Percentiles rank a stretch among this genome's conserved stretches.
phyloP scores from a whole-genome alignment of 2,329 filamentous ascomycete species.

The Didymella pinodella region DNA sequence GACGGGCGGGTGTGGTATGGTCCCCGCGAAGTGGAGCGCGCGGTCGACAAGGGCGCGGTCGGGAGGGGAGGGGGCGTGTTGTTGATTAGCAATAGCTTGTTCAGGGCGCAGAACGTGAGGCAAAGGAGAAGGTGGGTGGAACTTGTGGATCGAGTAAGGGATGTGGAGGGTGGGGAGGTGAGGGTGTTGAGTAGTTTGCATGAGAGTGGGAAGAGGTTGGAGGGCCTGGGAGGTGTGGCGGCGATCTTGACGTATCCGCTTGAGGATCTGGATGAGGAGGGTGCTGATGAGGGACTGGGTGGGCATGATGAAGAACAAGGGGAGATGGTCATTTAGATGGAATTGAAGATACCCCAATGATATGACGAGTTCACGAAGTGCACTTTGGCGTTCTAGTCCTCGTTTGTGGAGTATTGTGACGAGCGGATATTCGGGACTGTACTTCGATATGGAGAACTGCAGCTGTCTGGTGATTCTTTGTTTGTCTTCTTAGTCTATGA shows the following conservation, averaged over 20 bases:
- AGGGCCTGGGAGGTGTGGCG: conserved; percentile 85
- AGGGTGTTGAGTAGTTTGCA: conserved; percentile 91
- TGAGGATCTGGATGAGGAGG: conserved; percentile 75
- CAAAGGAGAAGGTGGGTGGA: conserved; percentile 81
- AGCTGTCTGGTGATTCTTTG: no score
- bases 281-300: conserved; percentile 51
- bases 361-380: no score
- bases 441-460: no score
- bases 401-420: no score
- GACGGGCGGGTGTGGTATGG: conserved; percentile 94
- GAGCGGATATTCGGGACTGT: no score
- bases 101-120: conserved; percentile 80
- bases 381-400: no score
- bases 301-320: conserved; percentile 23
- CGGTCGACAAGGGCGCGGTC: conserved; percentile 86
- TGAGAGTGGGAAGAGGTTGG: conserved; percentile 87
- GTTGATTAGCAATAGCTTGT: conserved; percentile 86
- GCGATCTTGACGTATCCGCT: conserved; percentile 91
- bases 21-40: conserved; percentile 78
- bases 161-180: conserved; percentile 81
- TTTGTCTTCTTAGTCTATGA: no score
- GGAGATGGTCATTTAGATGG: conserved; percentile 40
- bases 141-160: conserved; percentile 87
- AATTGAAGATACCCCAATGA: background rate
- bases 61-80: conserved; percentile 84